Evolutionary conservation across 257 asterid species (phyloP).

Genomic region (Echites panduratus): DNA sequence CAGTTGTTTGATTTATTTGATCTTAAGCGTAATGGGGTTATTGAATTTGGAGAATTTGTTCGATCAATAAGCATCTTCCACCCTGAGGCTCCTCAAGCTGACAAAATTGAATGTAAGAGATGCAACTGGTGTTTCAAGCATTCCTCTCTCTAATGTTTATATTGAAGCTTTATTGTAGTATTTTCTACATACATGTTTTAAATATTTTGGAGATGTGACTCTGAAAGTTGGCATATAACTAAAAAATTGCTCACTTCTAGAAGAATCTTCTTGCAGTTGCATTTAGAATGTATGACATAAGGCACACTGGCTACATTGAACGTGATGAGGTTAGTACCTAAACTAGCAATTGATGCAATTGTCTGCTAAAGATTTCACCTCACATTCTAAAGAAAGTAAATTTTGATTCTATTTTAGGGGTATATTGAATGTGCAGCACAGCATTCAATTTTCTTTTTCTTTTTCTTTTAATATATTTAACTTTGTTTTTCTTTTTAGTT

Average conservation of each 20-base stretch:
- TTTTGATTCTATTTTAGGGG: background rate
- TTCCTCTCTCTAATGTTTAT: slow-evolving; percentile 27
- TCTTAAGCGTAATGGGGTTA: slow-evolving; percentile 68
- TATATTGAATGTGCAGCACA: background rate
- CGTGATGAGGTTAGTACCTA: slow-evolving; percentile 67
- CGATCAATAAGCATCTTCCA: slow-evolving; percentile 79
- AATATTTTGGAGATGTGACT: background rate
- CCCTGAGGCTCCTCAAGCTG: slow-evolving; percentile 63
- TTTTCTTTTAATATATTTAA: background rate
- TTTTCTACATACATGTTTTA: background rate
- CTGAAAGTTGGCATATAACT: background rate
- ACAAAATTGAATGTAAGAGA: slow-evolving; percentile 62
- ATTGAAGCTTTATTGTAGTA: background rate
- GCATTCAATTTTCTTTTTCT: background rate
- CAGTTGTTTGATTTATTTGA: slow-evolving; percentile 80
- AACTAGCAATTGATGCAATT: slow-evolving; percentile 39
- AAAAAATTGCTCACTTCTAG: background rate
- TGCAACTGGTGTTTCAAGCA: background rate
- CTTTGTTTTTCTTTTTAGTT: background rate
- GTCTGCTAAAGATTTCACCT: background rate
- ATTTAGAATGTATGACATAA: slow-evolving; percentile 69
- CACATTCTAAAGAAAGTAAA: background rate
- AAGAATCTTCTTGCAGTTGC: slow-evolving; percentile 52
- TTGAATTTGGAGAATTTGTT: slow-evolving; percentile 88
- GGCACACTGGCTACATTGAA: slow-evolving; percentile 74